Evolutionary conservation across 768 basidiomycete species (phyloP).

Genomic region (Ephemerocybe angulata): DNA sequence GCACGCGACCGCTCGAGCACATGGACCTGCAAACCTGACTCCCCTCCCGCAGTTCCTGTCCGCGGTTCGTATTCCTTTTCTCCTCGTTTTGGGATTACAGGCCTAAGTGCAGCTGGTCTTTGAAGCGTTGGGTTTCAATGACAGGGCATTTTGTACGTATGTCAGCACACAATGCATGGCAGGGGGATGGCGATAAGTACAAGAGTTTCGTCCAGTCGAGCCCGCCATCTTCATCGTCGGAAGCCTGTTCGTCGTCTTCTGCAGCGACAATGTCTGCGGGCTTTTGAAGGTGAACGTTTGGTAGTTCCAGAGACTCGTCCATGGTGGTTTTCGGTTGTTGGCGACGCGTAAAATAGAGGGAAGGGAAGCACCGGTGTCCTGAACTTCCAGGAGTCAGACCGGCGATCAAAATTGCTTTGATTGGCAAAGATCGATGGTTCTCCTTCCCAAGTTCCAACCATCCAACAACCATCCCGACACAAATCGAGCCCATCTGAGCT

Average conservation of each 20-base stretch:
- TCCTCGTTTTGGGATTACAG: conserved; percentile 89
- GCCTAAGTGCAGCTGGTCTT: conserved; percentile 45
- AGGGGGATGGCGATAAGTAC: conserved; percentile 30
- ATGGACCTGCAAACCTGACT: conserved; percentile 75
- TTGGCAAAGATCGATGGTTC: neutral
- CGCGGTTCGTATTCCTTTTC: conserved; percentile 96
- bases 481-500: too few species aligned
- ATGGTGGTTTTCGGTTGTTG: conserved; percentile 32
- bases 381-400: neutral
- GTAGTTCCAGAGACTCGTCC: conserved; percentile 60
- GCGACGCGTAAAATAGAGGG: too few species aligned
- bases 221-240: conserved; percentile 69
- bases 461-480: too few species aligned
- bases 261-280: conserved; percentile 14
- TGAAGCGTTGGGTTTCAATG: conserved; percentile 10
- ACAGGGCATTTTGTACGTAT: neutral
- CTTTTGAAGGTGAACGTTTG: conserved; percentile 29
- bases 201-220: conserved; percentile 81
- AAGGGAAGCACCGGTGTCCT: neutral
- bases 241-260: conserved; percentile 46
- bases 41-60: conserved; percentile 51
- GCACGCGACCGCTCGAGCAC: conserved; percentile 73
- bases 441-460: too few species aligned
- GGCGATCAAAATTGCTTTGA: neutral
- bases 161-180: conserved; percentile 1